A percentile compares a stretch with the other conserved stretches of the same genome.
Evolutionary conservation across 768 basidiomycete species (phyloP).

Genomic region (Crucibulum laeve): DNA sequence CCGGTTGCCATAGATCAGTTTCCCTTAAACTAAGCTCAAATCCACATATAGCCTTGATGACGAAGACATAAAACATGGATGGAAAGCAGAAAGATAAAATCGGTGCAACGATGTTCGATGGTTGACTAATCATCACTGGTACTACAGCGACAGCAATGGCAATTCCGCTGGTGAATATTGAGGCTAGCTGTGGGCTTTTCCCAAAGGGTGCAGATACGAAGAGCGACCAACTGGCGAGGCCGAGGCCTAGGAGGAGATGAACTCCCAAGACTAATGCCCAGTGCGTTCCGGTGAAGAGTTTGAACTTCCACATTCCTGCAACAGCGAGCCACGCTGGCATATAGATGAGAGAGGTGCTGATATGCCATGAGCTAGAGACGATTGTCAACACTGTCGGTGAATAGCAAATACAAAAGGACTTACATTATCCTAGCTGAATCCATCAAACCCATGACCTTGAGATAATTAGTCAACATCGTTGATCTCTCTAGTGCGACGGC

Average conservation of each 20-base stretch:
- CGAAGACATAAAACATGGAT: slow-evolving; percentile 72
- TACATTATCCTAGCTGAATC: slow-evolving; percentile 64
- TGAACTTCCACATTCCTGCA: slow-evolving; percentile 58
- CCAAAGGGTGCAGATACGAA: slow-evolving; percentile 67
- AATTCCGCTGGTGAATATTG: slow-evolving; percentile 60
- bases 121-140: slow-evolving; percentile 47
- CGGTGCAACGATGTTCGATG: slow-evolving; percentile 41
- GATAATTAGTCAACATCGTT: no score
- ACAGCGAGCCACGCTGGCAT: slow-evolving; percentile 75
- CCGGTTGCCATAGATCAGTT: slow-evolving; percentile 48
- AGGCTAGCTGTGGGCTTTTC: slow-evolving; percentile 68
- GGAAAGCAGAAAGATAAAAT: slow-evolving; percentile 71
- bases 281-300: slow-evolving; percentile 58
- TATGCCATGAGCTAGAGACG: slow-evolving; percentile 58
- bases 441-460: no score
- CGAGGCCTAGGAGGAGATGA: slow-evolving; percentile 63
- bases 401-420: slow-evolving; percentile 11
- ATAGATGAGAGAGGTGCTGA: slow-evolving; percentile 60
- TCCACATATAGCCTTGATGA: slow-evolving; percentile 59
- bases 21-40: slow-evolving; percentile 56
- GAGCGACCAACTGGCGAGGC: slow-evolving; percentile 68
- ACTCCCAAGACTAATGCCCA: slow-evolving; percentile 55
- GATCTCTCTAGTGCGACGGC: no score
- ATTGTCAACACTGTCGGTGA: slow-evolving; percentile 9
- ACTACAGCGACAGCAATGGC: slow-evolving; percentile 63